Evolutionary conservation across 2,329 filamentous ascomycete species (phyloP), one percentile per base, ranked within the genome.

Genomic region (Sporothrix globosa): DNA sequence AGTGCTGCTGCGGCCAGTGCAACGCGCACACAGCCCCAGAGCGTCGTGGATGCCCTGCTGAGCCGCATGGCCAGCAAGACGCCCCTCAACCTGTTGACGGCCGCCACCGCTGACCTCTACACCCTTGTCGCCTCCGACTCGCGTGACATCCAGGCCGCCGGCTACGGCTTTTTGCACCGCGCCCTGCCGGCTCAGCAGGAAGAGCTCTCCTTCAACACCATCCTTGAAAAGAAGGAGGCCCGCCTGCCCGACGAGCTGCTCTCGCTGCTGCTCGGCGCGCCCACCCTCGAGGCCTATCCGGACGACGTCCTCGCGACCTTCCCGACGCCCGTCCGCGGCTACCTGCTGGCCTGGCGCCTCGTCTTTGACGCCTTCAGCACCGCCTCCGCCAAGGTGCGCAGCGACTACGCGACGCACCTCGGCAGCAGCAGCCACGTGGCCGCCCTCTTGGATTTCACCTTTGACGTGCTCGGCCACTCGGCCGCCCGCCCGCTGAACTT

Each of bases 281-380:
- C 95, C 0, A 89, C 89, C 0, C 83, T 92, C 2, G 86, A 91
- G n/a, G 83, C 84, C 14, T 87, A 93, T 60, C 83, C 86, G 0
- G 88, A 91, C 61, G 86, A 90, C 10, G 83, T 86, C 48, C 88
- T 93, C 27, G 85, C 89, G 5, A 83, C 87, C 19, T 91, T 94
- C 75, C 93, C 93, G 13, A 82, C 88, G 0, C 77, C 86, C 0
- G 83, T 97, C 63, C 88, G 93, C 68, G 88, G 90, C 11, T 99
- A 97, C 76, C 84, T 99, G 2, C 83, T 97, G 39, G 91, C 92
- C 13, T 99, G 96, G 96, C 88, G 92, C 73, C 84, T 98, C 1
- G 85, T 97, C 0, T 98, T 97, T 77, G 93, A 97, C 75, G 90
- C 95, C 58, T 96, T 95, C 77, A 83, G 84, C 21, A 88, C 89